Evolutionary conservation across 2,329 filamentous ascomycete genomes (phyloP), one percentile per base, ranked within the genome.

Genomic region (Basipetospora chlamydospora): DNA sequence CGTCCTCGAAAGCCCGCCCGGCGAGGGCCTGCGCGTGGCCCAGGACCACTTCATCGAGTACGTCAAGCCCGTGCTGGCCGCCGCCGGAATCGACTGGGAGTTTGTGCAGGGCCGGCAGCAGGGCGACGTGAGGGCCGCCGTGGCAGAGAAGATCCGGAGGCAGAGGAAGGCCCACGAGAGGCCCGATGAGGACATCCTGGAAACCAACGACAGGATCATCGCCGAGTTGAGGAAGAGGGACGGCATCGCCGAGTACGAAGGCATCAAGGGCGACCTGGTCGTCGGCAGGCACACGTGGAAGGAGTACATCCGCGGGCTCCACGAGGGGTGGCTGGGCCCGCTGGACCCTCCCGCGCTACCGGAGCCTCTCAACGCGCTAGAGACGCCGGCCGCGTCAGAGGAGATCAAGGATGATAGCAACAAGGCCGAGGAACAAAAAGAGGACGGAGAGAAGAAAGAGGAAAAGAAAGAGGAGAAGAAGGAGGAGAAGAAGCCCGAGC

Each of bases 31-130:
- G 37, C 73, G 86, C 39, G 60, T 73, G 28, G 83, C 87, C n/a
- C 80, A 93, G 48, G 86, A 96, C 47, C 87, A 96, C 59, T 98
- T 94, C 58, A 79, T 86, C 50, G 84, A 94, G 55, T 98, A 95
- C 53, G 73, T 95, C 29, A 96, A 96, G 64, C 90, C 90, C 2
- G 72, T 98, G 18, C 62, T 98, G 26, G 82, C 90, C 4, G 80
- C 85, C 3, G 88, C 84, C 2, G 87, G 87, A 1, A 61, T 96
- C 51, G 90, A 98, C 55, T 96, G 92, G 77, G 88, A 95, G 49
- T 92, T 95, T 39, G 73, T 96, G 5, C 88, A 96, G 59, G 90
- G 88, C 5, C 68, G 87, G 37, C 78, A 80, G 52, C 82, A 95
- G 61, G 90, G 90, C n/a, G 88, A 98, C 52, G 74, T 98, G 30